These are phyloP conservation scores for Ajuga chamaepitys DNA, from an alignment of 257 asterid species.

Conservation along the genomic window DNA sequence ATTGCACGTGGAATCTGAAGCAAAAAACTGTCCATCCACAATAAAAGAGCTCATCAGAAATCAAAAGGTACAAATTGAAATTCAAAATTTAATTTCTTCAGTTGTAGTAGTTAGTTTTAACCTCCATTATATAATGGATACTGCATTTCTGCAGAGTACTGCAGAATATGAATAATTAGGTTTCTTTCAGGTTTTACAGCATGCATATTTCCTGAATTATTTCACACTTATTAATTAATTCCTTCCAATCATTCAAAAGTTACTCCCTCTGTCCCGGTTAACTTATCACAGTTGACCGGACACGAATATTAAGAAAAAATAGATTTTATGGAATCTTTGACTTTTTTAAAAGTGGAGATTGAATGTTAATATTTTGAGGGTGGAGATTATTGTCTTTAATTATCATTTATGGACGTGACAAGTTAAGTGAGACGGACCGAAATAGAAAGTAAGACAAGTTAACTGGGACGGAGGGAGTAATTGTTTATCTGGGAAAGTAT, in stretches of 20 bases:
- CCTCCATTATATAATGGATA: not conserved
- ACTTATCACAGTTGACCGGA: too few relatives aligned
- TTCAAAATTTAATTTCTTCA: not conserved
- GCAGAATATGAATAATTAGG: not conserved
- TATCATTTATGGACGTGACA: too few relatives aligned
- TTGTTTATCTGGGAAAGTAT: not conserved
- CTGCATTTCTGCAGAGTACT: not conserved
- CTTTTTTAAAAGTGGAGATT: too few relatives aligned
- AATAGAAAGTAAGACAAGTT: too few relatives aligned
- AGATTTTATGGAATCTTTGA: too few relatives aligned
- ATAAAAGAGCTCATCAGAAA: constrained; percentile 4
- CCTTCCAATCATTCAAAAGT: too few relatives aligned
- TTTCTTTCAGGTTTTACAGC: constrained; percentile 11
- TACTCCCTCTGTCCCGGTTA: too few relatives aligned
- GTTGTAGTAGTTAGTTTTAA: not conserved
- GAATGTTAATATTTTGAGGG: too few relatives aligned
- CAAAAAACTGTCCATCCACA: constrained; percentile 30
- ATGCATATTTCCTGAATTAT: not conserved
- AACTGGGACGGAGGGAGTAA: too few relatives aligned
- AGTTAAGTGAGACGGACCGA: too few relatives aligned
- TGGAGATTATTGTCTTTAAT: too few relatives aligned
- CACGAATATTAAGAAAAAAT: too few relatives aligned
- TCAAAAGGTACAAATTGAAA: constrained; percentile 11
- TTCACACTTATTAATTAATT: not conserved
- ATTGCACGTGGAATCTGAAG: constrained; percentile 39